A percentile compares a stretch with the other conserved stretches of the same genome.
These are phyloP conservation scores for Ustilago esculenta DNA, from an alignment of 1,284 basidiomycete genomes.

Conservation along the genomic window DNA sequence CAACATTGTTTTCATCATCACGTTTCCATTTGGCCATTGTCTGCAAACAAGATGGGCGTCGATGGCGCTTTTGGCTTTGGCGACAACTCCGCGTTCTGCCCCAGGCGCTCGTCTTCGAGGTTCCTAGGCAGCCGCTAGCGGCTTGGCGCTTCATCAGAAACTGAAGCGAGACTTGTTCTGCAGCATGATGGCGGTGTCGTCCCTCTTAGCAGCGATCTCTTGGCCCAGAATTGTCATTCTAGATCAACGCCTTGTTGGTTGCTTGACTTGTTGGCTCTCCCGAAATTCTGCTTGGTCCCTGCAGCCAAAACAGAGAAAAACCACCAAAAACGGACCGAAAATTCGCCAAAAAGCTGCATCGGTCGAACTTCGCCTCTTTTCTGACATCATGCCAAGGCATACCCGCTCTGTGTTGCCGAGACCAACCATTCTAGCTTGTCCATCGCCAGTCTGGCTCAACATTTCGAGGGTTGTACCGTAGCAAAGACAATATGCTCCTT, in stretches of 20 bases:
- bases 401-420: conserved; percentile 3
- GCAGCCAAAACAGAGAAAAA: background rate
- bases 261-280: background rate
- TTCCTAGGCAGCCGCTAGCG: too few species aligned
- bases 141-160: too few species aligned
- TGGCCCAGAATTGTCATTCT: background rate
- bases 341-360: conserved; percentile 19
- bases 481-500: too few species aligned
- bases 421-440: background rate
- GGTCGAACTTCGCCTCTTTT: conserved; percentile 35
- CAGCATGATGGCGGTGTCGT: too few species aligned
- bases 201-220: background rate
- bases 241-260: too few species aligned
- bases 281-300: background rate
- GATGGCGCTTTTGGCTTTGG: too few species aligned
- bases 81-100: too few species aligned
- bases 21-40: too few species aligned
- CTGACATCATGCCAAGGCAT: conserved; percentile 13
- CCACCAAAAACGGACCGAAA: conserved; percentile 6
- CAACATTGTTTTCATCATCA: too few species aligned
- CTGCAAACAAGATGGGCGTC: too few species aligned
- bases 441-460: background rate
- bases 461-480: conserved; percentile 6
- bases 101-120: too few species aligned
- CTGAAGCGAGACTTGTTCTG: too few species aligned